Conservation (phyloP, 805 yeast genomes). For the Metschnikowia rubicola region DNA sequence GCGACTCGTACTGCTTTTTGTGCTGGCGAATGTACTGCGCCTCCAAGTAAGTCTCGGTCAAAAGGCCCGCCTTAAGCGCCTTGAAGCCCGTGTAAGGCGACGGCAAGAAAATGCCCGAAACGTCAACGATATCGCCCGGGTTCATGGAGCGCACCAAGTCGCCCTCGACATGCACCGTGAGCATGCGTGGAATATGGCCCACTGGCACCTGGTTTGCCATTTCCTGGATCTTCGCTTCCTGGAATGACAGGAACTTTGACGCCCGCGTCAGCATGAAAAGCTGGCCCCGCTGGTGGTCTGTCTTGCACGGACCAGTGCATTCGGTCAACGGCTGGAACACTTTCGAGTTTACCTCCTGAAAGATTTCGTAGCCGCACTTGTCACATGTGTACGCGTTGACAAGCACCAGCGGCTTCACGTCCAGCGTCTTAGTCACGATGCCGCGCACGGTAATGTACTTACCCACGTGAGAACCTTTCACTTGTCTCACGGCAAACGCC, state of each 20-base stretch:
- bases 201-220: constrained; percentile 95
- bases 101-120: constrained; percentile 90
- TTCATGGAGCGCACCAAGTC: constrained; percentile 78
- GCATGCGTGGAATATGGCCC: constrained; percentile 91
- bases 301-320: constrained; percentile 81
- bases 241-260: constrained; percentile 91
- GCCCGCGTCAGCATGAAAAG: constrained; percentile 92
- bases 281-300: constrained; percentile 82
- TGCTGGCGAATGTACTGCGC: constrained; percentile 85
- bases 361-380: constrained; percentile 92
- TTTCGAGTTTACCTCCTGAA: constrained; percentile 87
- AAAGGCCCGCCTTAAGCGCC: constrained; percentile 86
- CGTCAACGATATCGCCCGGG: constrained; percentile 95
- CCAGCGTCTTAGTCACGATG: constrained; percentile 91
- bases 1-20: constrained; percentile 76
- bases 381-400: constrained; percentile 98
- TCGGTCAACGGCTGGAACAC: constrained; percentile 84
- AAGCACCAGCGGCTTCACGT: constrained; percentile 86
- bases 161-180: constrained; percentile 88
- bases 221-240: constrained; percentile 93
- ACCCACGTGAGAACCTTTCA: constrained; percentile 81
- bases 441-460: constrained; percentile 88
- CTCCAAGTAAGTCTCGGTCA: constrained; percentile 91
- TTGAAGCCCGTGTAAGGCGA: constrained; percentile 93
- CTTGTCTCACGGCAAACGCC: constrained; percentile 84